A percentile compares a stretch with the other conserved stretches of the same genome.
Evolutionary conservation across 2,329 filamentous ascomycete species (phyloP).

Genomic region (Aspergillus sp.): DNA sequence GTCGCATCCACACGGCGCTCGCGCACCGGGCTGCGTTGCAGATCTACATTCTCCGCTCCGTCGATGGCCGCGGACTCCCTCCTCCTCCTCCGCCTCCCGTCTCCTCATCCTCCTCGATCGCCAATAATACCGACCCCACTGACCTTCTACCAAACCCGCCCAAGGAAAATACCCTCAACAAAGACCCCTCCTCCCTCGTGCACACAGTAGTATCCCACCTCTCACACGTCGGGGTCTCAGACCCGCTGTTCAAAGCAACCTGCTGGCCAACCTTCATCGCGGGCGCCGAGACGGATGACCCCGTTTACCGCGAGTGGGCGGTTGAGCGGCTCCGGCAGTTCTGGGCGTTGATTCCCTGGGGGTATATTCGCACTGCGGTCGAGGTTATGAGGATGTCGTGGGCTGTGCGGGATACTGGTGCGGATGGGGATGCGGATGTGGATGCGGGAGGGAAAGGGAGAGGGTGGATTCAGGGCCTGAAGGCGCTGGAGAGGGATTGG

Average conservation of each 20-base stretch:
- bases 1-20: not conserved
- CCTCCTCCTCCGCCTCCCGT: not conserved
- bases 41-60: conserved; percentile 1
- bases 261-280: conserved; percentile 17
- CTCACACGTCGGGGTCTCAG: not conserved
- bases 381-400: conserved; percentile 14
- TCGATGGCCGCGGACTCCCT: not conserved
- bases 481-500: conserved; percentile 1
- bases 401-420: not conserved
- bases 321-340: not conserved
- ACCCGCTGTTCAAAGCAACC: conserved; percentile 15
- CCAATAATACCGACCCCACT: no score
- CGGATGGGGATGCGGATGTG: not conserved
- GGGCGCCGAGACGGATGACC: conserved; percentile 9
- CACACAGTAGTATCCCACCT: not conserved
- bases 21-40: not conserved
- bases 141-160: no score
- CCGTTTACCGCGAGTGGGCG: not conserved
- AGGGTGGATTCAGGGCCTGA: not conserved
- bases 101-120: no score
- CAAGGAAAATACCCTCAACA: no score
- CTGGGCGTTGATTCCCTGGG: conserved; percentile 13
- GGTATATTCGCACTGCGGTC: conserved; percentile 12
- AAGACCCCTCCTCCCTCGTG: not conserved
- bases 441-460: not conserved